Conservation (phyloP, 2,329 filamentous ascomycete species). For the Cercospora brassicicola region DNA sequence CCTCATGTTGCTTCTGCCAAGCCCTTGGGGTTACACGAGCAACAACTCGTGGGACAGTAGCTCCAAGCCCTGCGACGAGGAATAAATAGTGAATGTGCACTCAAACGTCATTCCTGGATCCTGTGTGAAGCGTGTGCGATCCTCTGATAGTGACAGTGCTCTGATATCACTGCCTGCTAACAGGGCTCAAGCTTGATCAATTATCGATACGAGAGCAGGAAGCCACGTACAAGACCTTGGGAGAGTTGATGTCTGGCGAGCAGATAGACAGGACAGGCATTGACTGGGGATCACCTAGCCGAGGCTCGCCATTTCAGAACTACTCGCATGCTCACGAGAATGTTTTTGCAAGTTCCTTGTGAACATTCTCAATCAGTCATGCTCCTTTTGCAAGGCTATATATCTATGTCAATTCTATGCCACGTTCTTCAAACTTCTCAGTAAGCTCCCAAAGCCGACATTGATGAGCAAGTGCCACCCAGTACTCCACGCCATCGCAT, state of each 20-base stretch:
- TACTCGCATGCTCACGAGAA: background rate
- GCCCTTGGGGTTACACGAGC: background rate
- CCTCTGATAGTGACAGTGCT: no score
- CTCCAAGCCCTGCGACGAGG: no score
- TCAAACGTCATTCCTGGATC: no score
- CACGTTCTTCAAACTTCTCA: slow-evolving; percentile 13
- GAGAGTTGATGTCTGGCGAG: background rate
- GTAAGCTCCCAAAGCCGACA: slow-evolving; percentile 53
- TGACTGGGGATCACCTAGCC: background rate
- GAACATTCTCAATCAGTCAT: background rate
- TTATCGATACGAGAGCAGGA: no score
- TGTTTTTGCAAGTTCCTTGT: background rate
- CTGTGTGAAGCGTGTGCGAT: no score
- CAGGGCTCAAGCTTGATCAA: no score
- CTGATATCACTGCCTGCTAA: no score
- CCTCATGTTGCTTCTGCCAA: background rate
- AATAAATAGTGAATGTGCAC: background rate
- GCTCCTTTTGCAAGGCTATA: background rate
- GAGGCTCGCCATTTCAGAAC: background rate
- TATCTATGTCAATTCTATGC: background rate
- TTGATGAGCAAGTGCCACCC: slow-evolving; percentile 78
- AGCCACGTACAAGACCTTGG: no score
- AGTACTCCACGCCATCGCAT: slow-evolving; percentile 82
- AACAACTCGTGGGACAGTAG: background rate
- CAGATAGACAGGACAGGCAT: no score